Base-by-base conservation (phyloP, 257 asterid species). In the Rehmannia glutinosa region DNA sequence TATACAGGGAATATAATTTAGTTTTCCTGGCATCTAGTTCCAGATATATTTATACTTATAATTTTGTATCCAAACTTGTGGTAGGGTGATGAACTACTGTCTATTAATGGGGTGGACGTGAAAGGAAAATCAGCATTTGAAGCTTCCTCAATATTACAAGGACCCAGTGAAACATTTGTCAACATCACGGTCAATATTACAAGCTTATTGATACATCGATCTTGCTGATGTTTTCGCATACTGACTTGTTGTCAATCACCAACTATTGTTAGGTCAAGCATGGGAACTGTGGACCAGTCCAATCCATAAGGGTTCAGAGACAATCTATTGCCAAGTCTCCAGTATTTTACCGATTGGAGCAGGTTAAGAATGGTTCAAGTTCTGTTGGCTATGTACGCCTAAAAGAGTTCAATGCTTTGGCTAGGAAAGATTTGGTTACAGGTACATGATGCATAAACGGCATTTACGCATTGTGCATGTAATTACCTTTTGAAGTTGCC, bases 401-500 rank as follows among this genome's bases (percentile, higher is more conserved):
- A n/a, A 93, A 87, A 83, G 99, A 93, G 79, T 93, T 93, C 85
- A 93, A 93, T 82, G 97, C 99, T 24, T 75, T 93, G 89, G 99
- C 99, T 38, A 86, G 86, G 86, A 93, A 88, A 75, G 96, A 93
- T 78, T 77, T 93, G 75, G 91, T 86, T 70, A 87, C 86, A 72
- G 98, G 98, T 91, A 78, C n/a, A 52, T 58, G 62, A 61, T 69
- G 49, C 62, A 41, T 30, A 64, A 62, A 74, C 27, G 64, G 41
- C 46, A 45, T 54, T 35, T 51, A 21, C 51, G 43, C 66, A 39
- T 28, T 30, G 45, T 21, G 6, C 23, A n/a, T 70, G 21, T 15
- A 5, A 27, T 54, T 68, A 8, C 20, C 23, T 64, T 49, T 58
- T 67, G 25, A 56, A 39, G 24, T 55, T 62, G 41, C 62, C 35